Conservation (phyloP, 2,329 filamentous ascomycete genomes). For the Phyllosticta citrichinensis region DNA sequence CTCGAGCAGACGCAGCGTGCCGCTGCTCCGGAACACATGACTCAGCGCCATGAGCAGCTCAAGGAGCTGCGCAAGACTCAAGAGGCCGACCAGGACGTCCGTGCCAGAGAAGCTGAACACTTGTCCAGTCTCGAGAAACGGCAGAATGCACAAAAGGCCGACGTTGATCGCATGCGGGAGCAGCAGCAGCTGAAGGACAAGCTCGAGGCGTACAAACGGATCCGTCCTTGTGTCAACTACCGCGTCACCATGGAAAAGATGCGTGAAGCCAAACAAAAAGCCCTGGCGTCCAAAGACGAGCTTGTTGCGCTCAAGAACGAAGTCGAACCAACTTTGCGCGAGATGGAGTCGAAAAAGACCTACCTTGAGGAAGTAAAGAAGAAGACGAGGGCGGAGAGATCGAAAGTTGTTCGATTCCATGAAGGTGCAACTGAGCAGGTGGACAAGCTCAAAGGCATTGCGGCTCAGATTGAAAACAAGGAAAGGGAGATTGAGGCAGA, state of each 20-base stretch:
- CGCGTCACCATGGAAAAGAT: slow-evolving; percentile 42
- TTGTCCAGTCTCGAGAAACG: slow-evolving; percentile 60
- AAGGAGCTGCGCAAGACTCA: slow-evolving; percentile 61
- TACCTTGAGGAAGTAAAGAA: slow-evolving; percentile 52
- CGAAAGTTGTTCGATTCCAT: slow-evolving; percentile 46
- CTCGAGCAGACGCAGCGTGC: slow-evolving; percentile 80
- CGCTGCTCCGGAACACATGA: slow-evolving; percentile 72
- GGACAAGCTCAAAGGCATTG: slow-evolving; percentile 21
- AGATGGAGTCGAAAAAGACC: slow-evolving; percentile 57
- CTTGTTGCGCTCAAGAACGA: slow-evolving; percentile 50
- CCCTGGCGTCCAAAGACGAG: slow-evolving; percentile 38
- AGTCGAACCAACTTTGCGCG: slow-evolving; percentile 57
- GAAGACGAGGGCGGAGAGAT: slow-evolving; percentile 37
- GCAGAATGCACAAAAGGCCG: slow-evolving; percentile 64
- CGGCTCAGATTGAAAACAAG: slow-evolving; percentile 27
- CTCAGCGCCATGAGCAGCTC: slow-evolving; percentile 64
- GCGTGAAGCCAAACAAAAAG: slow-evolving; percentile 42
- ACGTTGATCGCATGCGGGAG: slow-evolving; percentile 75
- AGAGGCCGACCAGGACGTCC: slow-evolving; percentile 50
- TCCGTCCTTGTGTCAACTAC: slow-evolving; percentile 58
- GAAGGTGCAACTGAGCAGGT: slow-evolving; percentile 36
- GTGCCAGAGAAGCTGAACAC: slow-evolving; percentile 50
- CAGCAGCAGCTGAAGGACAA: slow-evolving; percentile 57
- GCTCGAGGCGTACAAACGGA: slow-evolving; percentile 54
- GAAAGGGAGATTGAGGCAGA: slow-evolving; percentile 33